These are phyloP conservation scores for Citrullus colocynthis DNA, from an alignment of 306 rosid species.

Conservation along the genomic window DNA sequence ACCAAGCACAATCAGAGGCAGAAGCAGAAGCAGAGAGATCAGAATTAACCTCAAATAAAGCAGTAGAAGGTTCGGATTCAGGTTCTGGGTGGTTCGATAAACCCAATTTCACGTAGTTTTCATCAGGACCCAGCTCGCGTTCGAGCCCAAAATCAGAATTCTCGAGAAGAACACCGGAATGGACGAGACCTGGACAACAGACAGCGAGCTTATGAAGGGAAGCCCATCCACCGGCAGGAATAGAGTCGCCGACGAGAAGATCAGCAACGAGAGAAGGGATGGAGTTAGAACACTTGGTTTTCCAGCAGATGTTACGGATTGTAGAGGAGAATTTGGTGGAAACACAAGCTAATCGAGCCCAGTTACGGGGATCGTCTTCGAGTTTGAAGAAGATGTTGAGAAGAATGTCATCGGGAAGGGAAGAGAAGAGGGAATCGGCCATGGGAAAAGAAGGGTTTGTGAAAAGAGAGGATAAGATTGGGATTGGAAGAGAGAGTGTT, in stretches of 20 bases:
- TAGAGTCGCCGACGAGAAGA: slow-evolving; percentile 20
- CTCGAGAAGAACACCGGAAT: slow-evolving; percentile 69
- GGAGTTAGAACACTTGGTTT: slow-evolving; percentile 24
- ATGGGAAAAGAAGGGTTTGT: background rate
- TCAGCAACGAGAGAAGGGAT: slow-evolving; percentile 50
- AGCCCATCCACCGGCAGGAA: slow-evolving; percentile 37
- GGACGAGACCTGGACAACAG: slow-evolving; percentile 81
- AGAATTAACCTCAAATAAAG: background rate
- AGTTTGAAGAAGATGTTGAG: slow-evolving; percentile 53
- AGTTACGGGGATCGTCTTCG: slow-evolving; percentile 72
- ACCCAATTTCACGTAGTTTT: slow-evolving; percentile 8
- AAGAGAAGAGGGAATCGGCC: slow-evolving; percentile 27
- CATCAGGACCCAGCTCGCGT: slow-evolving; percentile 54
- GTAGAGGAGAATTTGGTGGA: slow-evolving; percentile 52
- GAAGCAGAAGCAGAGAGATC: slow-evolving; percentile 7
- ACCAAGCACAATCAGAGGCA: slow-evolving; percentile 44
- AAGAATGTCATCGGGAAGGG: slow-evolving; percentile 53
- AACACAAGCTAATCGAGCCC: slow-evolving; percentile 77
- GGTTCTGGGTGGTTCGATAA: background rate
- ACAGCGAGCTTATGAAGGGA: slow-evolving; percentile 63
- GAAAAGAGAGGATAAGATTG: too few species aligned
- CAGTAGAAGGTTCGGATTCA: background rate
- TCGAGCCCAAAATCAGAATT: slow-evolving; percentile 70
- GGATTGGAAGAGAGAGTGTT: background rate
- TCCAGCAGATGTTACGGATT: slow-evolving; percentile 52